phyloP scores from a whole-genome alignment of 1,284 basidiomycete genomes.

The Cryptococcus sp. region DNA sequence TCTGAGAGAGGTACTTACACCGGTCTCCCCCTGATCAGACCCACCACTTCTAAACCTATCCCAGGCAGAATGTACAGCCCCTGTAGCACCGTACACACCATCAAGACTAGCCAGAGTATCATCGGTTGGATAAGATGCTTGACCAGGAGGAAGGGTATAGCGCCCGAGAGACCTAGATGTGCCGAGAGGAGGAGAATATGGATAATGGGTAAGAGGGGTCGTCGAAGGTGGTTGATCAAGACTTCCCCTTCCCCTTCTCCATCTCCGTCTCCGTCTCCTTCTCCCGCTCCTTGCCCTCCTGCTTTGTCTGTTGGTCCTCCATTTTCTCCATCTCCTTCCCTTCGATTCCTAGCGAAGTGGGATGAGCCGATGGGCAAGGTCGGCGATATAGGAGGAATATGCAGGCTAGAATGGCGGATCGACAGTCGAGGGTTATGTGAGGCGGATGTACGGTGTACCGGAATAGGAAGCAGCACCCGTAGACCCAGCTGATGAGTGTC shows the following conservation, averaged over 20 bases:
- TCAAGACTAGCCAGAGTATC: conserved; percentile 17
- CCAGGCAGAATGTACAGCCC: conserved; percentile 15
- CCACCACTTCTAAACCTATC: conserved; percentile 12
- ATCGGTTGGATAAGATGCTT: conserved; percentile 17
- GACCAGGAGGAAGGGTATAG: conserved; percentile 13
- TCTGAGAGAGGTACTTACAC: conserved; percentile 12
- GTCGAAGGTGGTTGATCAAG: background rate
- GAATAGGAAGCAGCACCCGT: no score
- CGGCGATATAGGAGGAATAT: no score
- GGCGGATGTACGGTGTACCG: background rate
- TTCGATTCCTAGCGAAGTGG: no score
- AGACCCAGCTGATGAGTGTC: no score
- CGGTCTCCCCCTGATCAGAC: conserved; percentile 11
- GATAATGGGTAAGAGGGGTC: conserved; percentile 14
- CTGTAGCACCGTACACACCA: conserved; percentile 7
- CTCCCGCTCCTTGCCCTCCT: no score
- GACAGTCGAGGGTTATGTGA: background rate
- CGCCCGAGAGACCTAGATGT: conserved; percentile 10
- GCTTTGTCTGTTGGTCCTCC: no score
- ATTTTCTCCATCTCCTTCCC: no score
- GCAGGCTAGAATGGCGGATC: no score
- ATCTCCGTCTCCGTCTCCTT: no score
- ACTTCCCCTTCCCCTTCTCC: background rate
- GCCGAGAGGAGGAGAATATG: conserved; percentile 9
- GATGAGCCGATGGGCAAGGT: no score